Evolutionary conservation across 805 yeast genomes (phyloP), one percentile per base, ranked within the genome.

Genomic region (Osmozyma mogii): DNA sequence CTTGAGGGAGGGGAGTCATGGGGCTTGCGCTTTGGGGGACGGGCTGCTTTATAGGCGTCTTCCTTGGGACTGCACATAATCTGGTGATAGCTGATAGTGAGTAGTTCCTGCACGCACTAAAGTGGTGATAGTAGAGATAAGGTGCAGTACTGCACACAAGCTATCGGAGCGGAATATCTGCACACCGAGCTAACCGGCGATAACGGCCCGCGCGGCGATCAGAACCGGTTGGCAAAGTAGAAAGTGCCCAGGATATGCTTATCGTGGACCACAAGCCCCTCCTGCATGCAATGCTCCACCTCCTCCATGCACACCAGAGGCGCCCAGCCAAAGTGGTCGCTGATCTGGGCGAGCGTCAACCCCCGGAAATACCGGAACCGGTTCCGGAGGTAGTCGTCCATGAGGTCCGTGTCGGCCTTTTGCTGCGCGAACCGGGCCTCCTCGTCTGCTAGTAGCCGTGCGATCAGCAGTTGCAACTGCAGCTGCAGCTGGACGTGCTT

Each of bases 281-380:
- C 47, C 2, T 59, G 64, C n/a, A 82, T 67, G 12, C 80, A 75
- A 32, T 64, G 56, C 32, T 72, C 70, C 8, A 83, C 51, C 34
- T 82, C 80, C 45, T 82, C 89, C 8, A 56, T 58, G 6, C 85
- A 67, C 9, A 83, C 72, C 15, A 72, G 70, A 22, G 77, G 56
- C 12, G 85, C 74, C 84, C 88, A 81, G 30, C 70, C 68, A 37
- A 77, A 75, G 27, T 60, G 47, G 22, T 50, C 54, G 13, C 72
- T 58, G n/a, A 70, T 58, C 19, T 68, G 71, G 4, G 62, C 49
- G 3, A 58, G 42, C 4, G 63, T 56, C 33, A 42, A 47, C 1
- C 69, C 69, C 22, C 37, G 45, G 44, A 56, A 60, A 29, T 36
- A 41, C 8, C 38, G 35, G 33, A 36, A 45, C 15, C 45, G 26